Percentiles rank a stretch among this genome's conserved stretches.
These are phyloP conservation scores for Phytophthora cryptogea DNA, from an alignment of 352 stramenopile genomes.

Conservation along the genomic window DNA sequence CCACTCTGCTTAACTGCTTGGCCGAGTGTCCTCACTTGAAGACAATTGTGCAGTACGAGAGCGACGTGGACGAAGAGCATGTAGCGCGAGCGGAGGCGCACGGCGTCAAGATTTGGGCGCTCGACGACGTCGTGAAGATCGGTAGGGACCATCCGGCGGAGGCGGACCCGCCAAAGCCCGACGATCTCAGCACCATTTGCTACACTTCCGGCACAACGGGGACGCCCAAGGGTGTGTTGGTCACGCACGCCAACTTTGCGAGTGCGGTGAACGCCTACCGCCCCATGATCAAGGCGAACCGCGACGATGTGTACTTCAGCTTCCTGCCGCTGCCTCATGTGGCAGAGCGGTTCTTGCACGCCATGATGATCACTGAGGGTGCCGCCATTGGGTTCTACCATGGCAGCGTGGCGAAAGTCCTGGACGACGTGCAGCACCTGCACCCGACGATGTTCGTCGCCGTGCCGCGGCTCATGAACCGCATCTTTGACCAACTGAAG, in stretches of 20 bases:
- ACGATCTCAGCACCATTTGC: conserved; percentile 92
- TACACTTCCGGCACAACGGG: conserved; percentile 75
- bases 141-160: conserved; percentile 38
- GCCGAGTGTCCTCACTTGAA: conserved; percentile 43
- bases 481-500: conserved; percentile 93
- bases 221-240: conserved; percentile 59
- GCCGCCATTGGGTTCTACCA: conserved; percentile 71
- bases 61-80: conserved; percentile 30
- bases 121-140: conserved; percentile 36
- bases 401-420: conserved; percentile 79
- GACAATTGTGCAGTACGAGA: conserved; percentile 52
- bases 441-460: conserved; percentile 89
- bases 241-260: conserved; percentile 52
- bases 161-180: conserved; percentile 47
- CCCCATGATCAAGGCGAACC: conserved; percentile 17
- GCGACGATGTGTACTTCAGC: conserved; percentile 91
- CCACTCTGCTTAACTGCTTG: conserved; percentile 40
- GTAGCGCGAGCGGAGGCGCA: conserved; percentile 19
- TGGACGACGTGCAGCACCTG: conserved; percentile 90
- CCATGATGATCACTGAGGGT: conserved; percentile 85
- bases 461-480: conserved; percentile 94
- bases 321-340: conserved; percentile 97
- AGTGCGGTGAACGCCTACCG: conserved; percentile 27
- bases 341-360: conserved; percentile 92
- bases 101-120: conserved; percentile 40